Conservation (phyloP, 805 yeast species). For the Nematodospora valgi region DNA sequence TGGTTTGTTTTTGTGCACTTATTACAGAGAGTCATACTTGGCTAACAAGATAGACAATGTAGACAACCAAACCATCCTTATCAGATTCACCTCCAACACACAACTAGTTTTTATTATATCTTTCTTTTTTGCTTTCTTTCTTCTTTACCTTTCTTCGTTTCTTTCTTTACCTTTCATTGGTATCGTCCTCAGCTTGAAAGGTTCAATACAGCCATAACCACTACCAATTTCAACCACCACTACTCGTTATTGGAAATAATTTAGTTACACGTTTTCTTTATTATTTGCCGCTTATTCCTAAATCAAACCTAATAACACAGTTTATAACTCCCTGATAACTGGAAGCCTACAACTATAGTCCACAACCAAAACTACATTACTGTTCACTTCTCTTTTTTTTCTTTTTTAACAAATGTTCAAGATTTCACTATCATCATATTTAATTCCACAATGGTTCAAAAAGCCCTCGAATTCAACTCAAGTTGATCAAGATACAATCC, state of each 20-base stretch:
- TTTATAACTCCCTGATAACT: not conserved
- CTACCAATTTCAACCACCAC: not conserved
- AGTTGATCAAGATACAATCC: conserved; percentile 14
- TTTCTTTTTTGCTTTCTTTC: not conserved
- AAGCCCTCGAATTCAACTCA: conserved; percentile 8
- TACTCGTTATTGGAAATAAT: not conserved
- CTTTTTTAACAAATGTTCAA: conserved; percentile 15
- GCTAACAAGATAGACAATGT: too few relatives aligned
- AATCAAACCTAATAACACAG: not conserved
- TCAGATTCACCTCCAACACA: too few relatives aligned
- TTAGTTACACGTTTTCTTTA: not conserved
- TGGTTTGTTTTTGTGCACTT: too few relatives aligned
- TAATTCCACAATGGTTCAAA: conserved; percentile 16
- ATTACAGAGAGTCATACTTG: too few relatives aligned
- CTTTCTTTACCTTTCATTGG: too few relatives aligned
- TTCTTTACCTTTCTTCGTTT: not conserved
- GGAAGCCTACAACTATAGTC: not conserved
- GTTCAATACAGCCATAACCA: too few relatives aligned
- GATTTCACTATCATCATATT: conserved; percentile 13
- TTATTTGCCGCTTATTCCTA: not conserved
- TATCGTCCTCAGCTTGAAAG: not conserved
- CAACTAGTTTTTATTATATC: not conserved
- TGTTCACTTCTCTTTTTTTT: conserved; percentile 1
- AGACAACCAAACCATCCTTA: too few relatives aligned
- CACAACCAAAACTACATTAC: not conserved